Percentiles rank a stretch among this genome's conserved stretches.
phyloP scores from a whole-genome alignment of 2,329 filamentous ascomycete genomes.

The Scedosporium aurantiacum region DNA sequence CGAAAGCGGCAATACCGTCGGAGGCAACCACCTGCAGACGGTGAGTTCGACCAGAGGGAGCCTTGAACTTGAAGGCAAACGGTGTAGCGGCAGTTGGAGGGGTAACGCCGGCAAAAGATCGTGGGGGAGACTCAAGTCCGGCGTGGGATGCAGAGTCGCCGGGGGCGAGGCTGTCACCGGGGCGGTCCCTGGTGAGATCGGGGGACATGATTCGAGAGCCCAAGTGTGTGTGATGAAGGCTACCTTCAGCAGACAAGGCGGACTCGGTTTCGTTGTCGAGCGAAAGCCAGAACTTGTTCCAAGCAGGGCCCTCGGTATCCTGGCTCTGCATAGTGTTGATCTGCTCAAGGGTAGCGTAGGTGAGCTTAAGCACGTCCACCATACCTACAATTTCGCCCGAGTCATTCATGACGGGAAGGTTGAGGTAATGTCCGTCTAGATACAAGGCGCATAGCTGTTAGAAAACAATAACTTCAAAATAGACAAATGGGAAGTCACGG shows the following conservation, averaged over 20 bases:
- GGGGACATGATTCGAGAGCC: slow-evolving; percentile 71
- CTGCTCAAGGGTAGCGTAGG: slow-evolving; percentile 94
- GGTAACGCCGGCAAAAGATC: slow-evolving; percentile 43
- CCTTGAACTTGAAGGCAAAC: slow-evolving; percentile 99
- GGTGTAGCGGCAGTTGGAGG: slow-evolving; percentile 57
- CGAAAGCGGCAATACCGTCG: slow-evolving; percentile 69
- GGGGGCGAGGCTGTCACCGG: slow-evolving; percentile 74
- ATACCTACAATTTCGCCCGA: slow-evolving; percentile 95
- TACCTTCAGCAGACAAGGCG: slow-evolving; percentile 84
- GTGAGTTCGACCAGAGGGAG: slow-evolving; percentile 87
- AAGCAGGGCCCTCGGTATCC: slow-evolving; percentile 88
- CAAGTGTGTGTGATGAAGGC: slow-evolving; percentile 53
- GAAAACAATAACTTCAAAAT: not conserved
- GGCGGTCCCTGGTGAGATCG: slow-evolving; percentile 59
- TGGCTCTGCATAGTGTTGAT: slow-evolving; percentile 88
- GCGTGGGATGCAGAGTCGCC: slow-evolving; percentile 92
- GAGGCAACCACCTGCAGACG: slow-evolving; percentile 75
- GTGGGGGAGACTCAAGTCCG: slow-evolving; percentile 66
- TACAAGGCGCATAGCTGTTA: not conserved
- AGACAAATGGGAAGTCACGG: not conserved
- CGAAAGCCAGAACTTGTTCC: slow-evolving; percentile 99
- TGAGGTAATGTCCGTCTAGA: slow-evolving; percentile 91
- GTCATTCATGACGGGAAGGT: slow-evolving; percentile 97
- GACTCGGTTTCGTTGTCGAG: slow-evolving; percentile 92
- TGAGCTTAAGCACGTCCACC: slow-evolving; percentile 97